Conservation (phyloP, 2,329 filamentous ascomycete species). For the Trichoderma gracile region DNA sequence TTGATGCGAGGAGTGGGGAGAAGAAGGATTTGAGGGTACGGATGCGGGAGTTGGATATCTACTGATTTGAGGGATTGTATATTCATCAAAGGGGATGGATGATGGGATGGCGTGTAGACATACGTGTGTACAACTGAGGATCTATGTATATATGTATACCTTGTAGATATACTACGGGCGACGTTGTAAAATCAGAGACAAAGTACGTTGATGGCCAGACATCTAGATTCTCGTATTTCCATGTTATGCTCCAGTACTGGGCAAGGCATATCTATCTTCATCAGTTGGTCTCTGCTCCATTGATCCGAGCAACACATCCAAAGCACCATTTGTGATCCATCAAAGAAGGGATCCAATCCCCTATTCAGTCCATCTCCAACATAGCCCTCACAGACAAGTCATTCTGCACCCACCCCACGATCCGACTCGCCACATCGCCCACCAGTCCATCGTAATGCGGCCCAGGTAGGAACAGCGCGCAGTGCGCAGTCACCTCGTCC, state of each 20-base stretch:
- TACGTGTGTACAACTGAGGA: too few species aligned
- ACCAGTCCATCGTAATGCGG: slow-evolving; percentile 75
- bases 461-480: slow-evolving; percentile 73
- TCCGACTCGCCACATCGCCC: slow-evolving; percentile 67
- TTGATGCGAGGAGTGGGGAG: slow-evolving; percentile 32
- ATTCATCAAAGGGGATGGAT: neutral
- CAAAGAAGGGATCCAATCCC: neutral
- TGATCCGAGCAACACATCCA: neutral
- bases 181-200: too few species aligned
- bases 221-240: too few species aligned
- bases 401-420: slow-evolving; percentile 70
- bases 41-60: slow-evolving; percentile 41
- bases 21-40: slow-evolving; percentile 34
- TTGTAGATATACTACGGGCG: too few species aligned
- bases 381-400: slow-evolving; percentile 51
- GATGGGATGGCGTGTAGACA: neutral
- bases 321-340: neutral
- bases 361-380: slow-evolving; percentile 31
- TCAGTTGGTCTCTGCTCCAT: too few species aligned
- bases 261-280: too few species aligned
- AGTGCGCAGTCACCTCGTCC: slow-evolving; percentile 84
- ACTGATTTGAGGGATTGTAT: slow-evolving; percentile 29
- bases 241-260: too few species aligned
- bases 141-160: neutral
- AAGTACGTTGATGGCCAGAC: too few species aligned